Evolutionary conservation across 495 filamentous ascomycete genomes (phyloP).

Genomic region (Neurospora sublineolata): DNA sequence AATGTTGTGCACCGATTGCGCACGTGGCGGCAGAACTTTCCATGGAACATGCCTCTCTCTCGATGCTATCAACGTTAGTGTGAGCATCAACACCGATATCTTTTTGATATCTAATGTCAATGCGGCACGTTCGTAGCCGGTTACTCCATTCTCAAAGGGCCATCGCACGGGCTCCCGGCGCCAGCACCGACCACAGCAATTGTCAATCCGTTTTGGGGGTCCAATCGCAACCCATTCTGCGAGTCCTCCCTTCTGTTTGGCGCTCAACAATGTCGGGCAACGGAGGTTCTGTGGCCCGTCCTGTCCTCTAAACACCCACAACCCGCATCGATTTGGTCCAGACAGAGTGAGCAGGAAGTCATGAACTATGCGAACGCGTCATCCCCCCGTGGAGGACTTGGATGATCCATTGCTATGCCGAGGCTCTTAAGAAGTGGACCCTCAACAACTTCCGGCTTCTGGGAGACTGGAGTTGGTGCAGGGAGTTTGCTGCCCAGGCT

Average conservation of each 20-base stretch:
- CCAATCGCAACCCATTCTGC: not conserved
- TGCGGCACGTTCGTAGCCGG: not conserved
- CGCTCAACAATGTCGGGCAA: not conserved
- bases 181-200: not conserved
- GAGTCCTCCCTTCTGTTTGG: not conserved
- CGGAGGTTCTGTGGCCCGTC: not conserved
- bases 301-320: not conserved
- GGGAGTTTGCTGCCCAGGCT: not conserved
- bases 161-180: not conserved
- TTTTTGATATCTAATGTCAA: not conserved
- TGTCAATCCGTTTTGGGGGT: not conserved
- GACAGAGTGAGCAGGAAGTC: not conserved
- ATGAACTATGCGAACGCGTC: not conserved
- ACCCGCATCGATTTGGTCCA: not conserved
- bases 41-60: not conserved
- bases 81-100: not conserved
- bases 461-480: not conserved
- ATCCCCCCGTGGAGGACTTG: not conserved
- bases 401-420: not conserved
- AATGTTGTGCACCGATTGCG: not conserved
- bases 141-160: not conserved
- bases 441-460: not conserved
- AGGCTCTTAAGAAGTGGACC: not conserved
- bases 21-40: not conserved
- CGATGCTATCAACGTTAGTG: not conserved